Conservation (phyloP, 345 rosid genomes). For the Anastatica hierochuntica region DNA sequence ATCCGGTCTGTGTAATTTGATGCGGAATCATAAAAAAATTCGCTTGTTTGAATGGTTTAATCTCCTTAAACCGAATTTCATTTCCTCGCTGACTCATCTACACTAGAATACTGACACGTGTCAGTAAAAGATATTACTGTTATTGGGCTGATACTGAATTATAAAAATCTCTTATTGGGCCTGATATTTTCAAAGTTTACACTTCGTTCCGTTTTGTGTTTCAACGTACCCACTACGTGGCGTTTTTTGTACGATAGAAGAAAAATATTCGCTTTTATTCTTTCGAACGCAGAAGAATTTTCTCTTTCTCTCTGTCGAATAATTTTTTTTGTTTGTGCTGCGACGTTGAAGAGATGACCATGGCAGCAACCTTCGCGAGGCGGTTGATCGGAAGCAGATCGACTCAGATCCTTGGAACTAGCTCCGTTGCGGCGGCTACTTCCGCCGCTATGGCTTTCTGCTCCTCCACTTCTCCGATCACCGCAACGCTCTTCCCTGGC, state of each 20-base stretch:
- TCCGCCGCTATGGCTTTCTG: constrained; percentile 47
- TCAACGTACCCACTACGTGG: not conserved
- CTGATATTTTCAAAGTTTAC: not conserved
- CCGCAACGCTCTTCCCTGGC: constrained; percentile 94
- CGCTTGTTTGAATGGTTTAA: constrained; percentile 11
- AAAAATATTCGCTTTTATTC: no score
- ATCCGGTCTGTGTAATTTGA: constrained; percentile 23
- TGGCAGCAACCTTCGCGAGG: constrained; percentile 24
- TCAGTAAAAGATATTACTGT: no score
- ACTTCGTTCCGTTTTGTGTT: not conserved
- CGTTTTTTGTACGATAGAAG: constrained; percentile 9
- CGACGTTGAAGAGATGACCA: constrained; percentile 27
- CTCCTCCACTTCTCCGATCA: constrained; percentile 48
- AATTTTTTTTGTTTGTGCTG: not conserved
- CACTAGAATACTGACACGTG: no score
- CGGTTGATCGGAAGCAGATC: constrained; percentile 27
- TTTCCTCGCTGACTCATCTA: no score
- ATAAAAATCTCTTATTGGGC: constrained; percentile 3
- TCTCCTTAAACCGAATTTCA: not conserved
- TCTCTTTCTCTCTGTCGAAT: no score
- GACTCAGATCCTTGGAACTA: constrained; percentile 33
- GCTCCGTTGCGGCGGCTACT: constrained; percentile 13
- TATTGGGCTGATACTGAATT: not conserved
- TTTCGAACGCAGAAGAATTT: no score
- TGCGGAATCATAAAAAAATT: constrained; percentile 4